These are phyloP conservation scores for Dalbergia cultrata DNA, from an alignment of 306 rosid species.

Conservation along the genomic window DNA sequence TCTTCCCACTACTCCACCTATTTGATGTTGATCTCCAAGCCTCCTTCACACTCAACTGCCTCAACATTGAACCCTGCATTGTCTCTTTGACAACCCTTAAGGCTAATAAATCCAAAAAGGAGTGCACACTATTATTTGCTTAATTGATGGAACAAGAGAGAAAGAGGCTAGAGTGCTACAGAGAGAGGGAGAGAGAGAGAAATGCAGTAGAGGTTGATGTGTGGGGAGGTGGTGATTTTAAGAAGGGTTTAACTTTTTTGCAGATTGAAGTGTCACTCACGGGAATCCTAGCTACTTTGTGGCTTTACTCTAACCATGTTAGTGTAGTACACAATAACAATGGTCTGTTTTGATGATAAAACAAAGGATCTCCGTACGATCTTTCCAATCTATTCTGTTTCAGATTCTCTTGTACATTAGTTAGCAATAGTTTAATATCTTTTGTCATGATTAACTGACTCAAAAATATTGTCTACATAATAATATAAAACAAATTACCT, in stretches of 20 bases:
- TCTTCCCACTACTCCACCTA: constrained; percentile 62
- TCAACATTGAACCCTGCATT: neutral
- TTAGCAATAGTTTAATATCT: neutral
- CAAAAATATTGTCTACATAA: neutral
- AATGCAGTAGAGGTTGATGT: constrained; percentile 4
- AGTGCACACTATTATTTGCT: no score
- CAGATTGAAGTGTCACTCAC: constrained; percentile 87
- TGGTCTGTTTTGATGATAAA: constrained; percentile 57
- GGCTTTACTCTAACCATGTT: no score
- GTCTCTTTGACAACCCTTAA: no score
- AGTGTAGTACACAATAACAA: neutral
- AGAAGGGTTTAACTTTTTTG: constrained; percentile 43
- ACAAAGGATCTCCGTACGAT: constrained; percentile 49
- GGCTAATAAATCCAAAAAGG: no score
- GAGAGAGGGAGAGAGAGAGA: constrained; percentile 22
- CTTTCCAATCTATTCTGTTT: constrained; percentile 25
- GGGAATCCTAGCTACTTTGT: constrained; percentile 53
- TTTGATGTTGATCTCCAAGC: constrained; percentile 72
- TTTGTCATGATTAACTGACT: neutral
- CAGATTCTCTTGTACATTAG: constrained; percentile 50
- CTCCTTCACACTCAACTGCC: constrained; percentile 72
- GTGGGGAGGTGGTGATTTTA: constrained; percentile 15
- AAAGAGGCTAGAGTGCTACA: constrained; percentile 53
- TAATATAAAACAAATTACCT: constrained; percentile 7
- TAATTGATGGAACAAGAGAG: neutral